Evolutionary conservation across 805 yeast species (phyloP), one percentile per base, ranked within the genome.

Genomic region (Sugiyamaella floridensis): DNA sequence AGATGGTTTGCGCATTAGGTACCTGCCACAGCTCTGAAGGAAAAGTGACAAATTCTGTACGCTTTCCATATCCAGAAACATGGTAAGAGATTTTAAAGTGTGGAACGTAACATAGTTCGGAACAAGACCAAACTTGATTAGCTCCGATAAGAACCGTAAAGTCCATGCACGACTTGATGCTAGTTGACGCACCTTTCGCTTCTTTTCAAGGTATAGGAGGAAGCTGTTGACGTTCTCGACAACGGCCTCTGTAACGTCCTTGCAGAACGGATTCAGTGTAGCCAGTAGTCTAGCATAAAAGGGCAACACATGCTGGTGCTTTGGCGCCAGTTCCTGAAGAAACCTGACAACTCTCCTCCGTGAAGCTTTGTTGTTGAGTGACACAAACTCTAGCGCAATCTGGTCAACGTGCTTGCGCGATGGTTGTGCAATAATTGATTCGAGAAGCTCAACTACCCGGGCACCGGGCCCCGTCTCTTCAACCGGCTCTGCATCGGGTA

Each of bases 101-200:
- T 89, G 90, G 63, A 88, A 85, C 11, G 83, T 72, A 53, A 83
- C 74, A 65, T 81, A 83, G n/a, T 75, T 70, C 0, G 95, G 92
- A 14, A 89, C 73, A 55, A 89, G 66, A 58, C 78, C 80, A 65
- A 89, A 89, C 63, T 86, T 88, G 32, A 85, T 79, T 69, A 89
- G 71, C 62, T 90, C 97, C 47, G 81, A 71, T 58, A 86, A 82
- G 59, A 86, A 84, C 19, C 76, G 73, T 40, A 86, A 76, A 58
- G 76, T 57, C 28, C 57, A 55, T 12, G 58, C 19, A 19, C 67
- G 51, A 18, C 60, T 45, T 14, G 58, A 45, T 41, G 49, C 44
- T 32, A 63, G 45, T 9, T 51, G 53, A 18, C 32, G 34, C 10
- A 46, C 40, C 45, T 55, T 55, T 11, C 57, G 54, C 45, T 53